Evolutionary conservation across 176 grass and related monocot genomes (phyloP).

Genomic region (Dendrocalamus sinicus): DNA sequence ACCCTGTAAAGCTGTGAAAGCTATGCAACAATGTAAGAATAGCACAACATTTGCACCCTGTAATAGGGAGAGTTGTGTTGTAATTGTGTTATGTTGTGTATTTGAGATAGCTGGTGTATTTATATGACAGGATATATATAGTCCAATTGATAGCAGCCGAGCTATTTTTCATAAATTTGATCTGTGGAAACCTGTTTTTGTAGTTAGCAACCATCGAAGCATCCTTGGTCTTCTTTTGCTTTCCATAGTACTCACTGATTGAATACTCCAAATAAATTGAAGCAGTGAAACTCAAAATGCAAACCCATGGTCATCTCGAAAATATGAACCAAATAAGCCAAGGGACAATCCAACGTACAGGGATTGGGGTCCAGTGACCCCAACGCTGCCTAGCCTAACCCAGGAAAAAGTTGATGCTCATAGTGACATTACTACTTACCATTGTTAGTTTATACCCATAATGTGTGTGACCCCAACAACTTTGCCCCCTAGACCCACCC

Average conservation of each 20-base stretch:
- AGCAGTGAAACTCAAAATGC: slow-evolving; percentile 8
- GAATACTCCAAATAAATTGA: not conserved
- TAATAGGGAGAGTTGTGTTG: not conserved
- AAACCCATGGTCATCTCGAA: not conserved
- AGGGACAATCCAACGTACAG: not conserved
- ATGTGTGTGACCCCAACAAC: no score
- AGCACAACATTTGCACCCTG: not conserved
- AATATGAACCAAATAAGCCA: not conserved
- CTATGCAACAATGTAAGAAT: not conserved
- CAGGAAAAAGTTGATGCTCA: not conserved
- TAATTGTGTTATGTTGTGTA: not conserved
- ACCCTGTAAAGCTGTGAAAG: not conserved
- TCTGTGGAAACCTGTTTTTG: slow-evolving; percentile 15
- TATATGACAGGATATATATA: slow-evolving; percentile 10
- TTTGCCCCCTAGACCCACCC: no score
- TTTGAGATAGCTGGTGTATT: not conserved
- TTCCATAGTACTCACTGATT: slow-evolving; percentile 20
- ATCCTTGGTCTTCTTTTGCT: slow-evolving; percentile 8
- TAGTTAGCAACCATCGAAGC: slow-evolving; percentile 20
- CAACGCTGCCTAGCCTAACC: not conserved
- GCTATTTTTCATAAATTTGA: not conserved
- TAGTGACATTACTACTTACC: not conserved
- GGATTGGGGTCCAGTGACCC: not conserved
- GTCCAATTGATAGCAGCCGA: not conserved
- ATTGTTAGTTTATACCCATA: slow-evolving; percentile 17